These are phyloP conservation scores for Cryphonectria japonica DNA, from an alignment of 2,329 filamentous ascomycete species.

Conservation along the genomic window DNA sequence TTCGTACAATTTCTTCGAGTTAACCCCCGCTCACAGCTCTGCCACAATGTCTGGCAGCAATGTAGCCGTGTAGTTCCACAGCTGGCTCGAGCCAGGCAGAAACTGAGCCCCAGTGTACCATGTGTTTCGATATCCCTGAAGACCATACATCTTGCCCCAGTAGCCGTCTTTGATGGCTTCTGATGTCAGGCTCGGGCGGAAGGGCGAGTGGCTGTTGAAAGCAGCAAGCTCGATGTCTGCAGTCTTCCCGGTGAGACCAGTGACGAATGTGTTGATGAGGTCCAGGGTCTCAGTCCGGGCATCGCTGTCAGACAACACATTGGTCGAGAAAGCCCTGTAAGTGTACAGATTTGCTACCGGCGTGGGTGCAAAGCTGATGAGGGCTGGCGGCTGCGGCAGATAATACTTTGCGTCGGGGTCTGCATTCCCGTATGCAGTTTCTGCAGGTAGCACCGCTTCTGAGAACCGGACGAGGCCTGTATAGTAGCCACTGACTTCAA, in stretches of 20 bases:
- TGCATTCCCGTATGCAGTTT: background rate
- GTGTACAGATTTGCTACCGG: slow-evolving; percentile 1
- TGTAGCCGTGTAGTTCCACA: slow-evolving; percentile 12
- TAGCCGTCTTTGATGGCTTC: slow-evolving; percentile 37
- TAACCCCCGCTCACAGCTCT: background rate
- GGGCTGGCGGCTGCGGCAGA: slow-evolving; percentile 20
- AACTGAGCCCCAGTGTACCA: slow-evolving; percentile 40
- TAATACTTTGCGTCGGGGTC: slow-evolving; percentile 32
- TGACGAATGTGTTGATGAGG: slow-evolving; percentile 12
- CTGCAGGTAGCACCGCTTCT: background rate
- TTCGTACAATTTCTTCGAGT: background rate
- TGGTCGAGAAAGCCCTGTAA: background rate
- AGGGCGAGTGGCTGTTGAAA: slow-evolving; percentile 33
- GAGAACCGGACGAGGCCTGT: slow-evolving; percentile 33
- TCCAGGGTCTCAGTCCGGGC: slow-evolving; percentile 21
- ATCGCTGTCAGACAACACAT: slow-evolving; percentile 1
- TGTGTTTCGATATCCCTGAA: slow-evolving; percentile 41
- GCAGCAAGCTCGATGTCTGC: slow-evolving; percentile 27
- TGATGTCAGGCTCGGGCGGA: slow-evolving; percentile 33
- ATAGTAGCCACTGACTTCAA: slow-evolving; percentile 37
- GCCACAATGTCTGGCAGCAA: background rate
- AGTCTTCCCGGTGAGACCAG: slow-evolving; percentile 2
- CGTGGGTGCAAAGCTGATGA: slow-evolving; percentile 30
- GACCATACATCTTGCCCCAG: slow-evolving; percentile 36
- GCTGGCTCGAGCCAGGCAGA: background rate